Percentiles rank a stretch among this genome's conserved stretches.
phyloP scores from a whole-genome alignment of 768 basidiomycete species.

The Gyrodon lividus region DNA sequence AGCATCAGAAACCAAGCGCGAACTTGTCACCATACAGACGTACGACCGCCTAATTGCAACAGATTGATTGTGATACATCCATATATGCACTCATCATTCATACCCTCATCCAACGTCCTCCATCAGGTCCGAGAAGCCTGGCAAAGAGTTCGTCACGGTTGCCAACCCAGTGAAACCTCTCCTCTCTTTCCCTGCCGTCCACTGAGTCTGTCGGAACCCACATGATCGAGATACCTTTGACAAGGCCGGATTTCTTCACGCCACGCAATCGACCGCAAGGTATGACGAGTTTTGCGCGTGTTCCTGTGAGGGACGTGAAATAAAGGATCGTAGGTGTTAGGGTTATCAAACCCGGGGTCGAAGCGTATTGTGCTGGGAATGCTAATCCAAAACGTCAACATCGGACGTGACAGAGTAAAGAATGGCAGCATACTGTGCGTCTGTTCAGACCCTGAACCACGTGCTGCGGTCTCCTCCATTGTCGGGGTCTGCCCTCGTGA shows the following conservation, averaged over 20 bases:
- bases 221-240: constrained; percentile 51
- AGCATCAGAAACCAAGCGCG: constrained; percentile 19
- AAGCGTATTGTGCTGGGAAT: constrained; percentile 57
- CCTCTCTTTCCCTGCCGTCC: constrained; percentile 41
- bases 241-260: constrained; percentile 55
- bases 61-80: constrained; percentile 8
- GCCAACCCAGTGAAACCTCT: constrained; percentile 59
- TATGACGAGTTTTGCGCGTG: constrained; percentile 45
- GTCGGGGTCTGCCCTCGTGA: neutral
- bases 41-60: constrained; percentile 12
- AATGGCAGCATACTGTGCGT: constrained; percentile 34
- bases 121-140: constrained; percentile 52
- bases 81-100: constrained; percentile 23
- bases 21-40: constrained; percentile 12
- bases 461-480: neutral
- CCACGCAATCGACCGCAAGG: constrained; percentile 46
- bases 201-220: constrained; percentile 36
- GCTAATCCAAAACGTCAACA: constrained; percentile 35
- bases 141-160: constrained; percentile 67
- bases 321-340: constrained; percentile 46
- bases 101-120: constrained; percentile 48
- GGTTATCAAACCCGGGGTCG: constrained; percentile 59
- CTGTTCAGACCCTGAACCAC: constrained; percentile 16
- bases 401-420: neutral
- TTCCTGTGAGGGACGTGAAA: constrained; percentile 55